Conservation (phyloP, 495 filamentous ascomycete genomes). For the Halenospora varia region DNA sequence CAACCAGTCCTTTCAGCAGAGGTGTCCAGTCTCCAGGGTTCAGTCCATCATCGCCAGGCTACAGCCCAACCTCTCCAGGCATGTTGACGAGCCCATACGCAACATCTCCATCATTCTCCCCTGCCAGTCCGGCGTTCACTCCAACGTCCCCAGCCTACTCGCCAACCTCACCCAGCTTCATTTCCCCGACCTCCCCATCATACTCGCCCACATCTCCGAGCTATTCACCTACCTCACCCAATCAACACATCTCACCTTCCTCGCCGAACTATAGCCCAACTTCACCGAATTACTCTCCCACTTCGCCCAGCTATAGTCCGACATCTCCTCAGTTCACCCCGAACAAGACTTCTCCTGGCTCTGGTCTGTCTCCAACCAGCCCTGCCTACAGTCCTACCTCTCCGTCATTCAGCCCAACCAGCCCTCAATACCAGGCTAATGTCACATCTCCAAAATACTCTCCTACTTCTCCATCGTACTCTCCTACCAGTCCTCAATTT, state of each 20-base stretch:
- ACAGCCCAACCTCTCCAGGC: constrained; percentile 61
- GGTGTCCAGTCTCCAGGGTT: constrained; percentile 53
- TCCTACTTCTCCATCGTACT: constrained; percentile 22
- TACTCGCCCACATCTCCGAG: constrained; percentile 58
- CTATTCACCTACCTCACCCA: constrained; percentile 65
- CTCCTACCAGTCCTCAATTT: constrained; percentile 23
- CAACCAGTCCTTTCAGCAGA: constrained; percentile 58
- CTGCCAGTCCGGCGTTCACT: constrained; percentile 77
- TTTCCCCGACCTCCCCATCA: constrained; percentile 48
- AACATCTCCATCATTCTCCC: constrained; percentile 65
- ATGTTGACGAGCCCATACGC: constrained; percentile 57
- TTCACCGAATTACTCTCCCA: constrained; percentile 63
- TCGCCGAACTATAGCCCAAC: constrained; percentile 48
- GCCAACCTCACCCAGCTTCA: constrained; percentile 54
- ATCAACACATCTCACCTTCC: constrained; percentile 32
- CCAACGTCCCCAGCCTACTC: constrained; percentile 77
- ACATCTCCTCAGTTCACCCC: constrained; percentile 49
- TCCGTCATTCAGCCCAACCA: constrained; percentile 63
- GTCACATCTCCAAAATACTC: constrained; percentile 44
- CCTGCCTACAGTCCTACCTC: constrained; percentile 25
- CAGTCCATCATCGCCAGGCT: constrained; percentile 68
- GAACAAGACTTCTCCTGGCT: constrained; percentile 46
- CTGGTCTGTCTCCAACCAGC: constrained; percentile 32
- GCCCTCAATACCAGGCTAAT: constrained; percentile 45
- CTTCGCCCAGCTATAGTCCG: constrained; percentile 59